phyloP scores from a whole-genome alignment of 2,329 filamentous ascomycete species.

The Seiridium cupressi region DNA sequence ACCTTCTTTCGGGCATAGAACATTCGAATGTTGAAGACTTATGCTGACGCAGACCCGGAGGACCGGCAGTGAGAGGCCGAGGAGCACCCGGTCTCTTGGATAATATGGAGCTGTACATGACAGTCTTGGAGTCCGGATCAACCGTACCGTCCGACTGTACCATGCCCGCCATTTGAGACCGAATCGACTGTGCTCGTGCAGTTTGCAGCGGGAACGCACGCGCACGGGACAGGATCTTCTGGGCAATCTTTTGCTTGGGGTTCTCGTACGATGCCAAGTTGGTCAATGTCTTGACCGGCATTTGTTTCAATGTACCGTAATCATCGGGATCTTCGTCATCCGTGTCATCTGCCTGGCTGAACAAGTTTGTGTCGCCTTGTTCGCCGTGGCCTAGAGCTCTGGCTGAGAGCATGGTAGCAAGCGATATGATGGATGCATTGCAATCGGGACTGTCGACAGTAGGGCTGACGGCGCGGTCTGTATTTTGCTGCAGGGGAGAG shows the following conservation, averaged over 20 bases:
- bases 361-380: constrained; percentile 8
- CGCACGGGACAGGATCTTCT: constrained; percentile 39
- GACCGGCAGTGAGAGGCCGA: constrained; percentile 52
- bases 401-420: constrained; percentile 21
- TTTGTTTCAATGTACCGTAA: constrained; percentile 32
- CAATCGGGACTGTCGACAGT: constrained; percentile 6
- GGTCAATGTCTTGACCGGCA: constrained; percentile 45
- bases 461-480: constrained; percentile 49
- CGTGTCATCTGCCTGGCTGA: constrained; percentile 15
- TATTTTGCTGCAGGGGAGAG: constrained; percentile 53
- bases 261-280: constrained; percentile 57
- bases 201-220: constrained; percentile 11
- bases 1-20: constrained; percentile 7
- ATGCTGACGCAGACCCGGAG: constrained; percentile 51
- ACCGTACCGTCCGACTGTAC: constrained; percentile 17
- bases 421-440: background rate
- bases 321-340: constrained; percentile 25
- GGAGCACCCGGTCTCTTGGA: constrained; percentile 39
- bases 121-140: constrained; percentile 9
- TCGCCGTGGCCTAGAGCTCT: constrained; percentile 13
- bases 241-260: constrained; percentile 50
- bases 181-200: constrained; percentile 9
- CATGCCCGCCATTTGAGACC: constrained; percentile 8
- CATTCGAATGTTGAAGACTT: constrained; percentile 42
- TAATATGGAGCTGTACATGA: constrained; percentile 13